A percentile compares a stretch with the other conserved stretches of the same genome.
Evolutionary conservation across 441 rosid species (phyloP).

Genomic region (Theobroma grandiflorum): DNA sequence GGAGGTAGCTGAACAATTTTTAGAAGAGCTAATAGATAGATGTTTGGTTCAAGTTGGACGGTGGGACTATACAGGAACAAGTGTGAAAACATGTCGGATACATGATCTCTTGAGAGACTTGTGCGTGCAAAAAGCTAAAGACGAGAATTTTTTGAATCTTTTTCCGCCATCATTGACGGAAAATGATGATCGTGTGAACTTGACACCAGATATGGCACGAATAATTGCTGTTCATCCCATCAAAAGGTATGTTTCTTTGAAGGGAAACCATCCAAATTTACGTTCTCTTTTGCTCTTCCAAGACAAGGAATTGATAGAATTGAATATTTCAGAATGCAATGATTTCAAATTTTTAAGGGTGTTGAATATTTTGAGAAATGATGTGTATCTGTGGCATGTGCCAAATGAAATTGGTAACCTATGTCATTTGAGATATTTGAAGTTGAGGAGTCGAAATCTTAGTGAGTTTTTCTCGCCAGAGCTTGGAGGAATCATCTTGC

Average conservation of each 20-base stretch:
- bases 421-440: neutral
- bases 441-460: too few relatives aligned
- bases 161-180: neutral
- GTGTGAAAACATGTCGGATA: neutral
- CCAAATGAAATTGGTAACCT: neutral
- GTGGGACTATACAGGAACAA: neutral
- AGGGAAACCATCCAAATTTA: neutral
- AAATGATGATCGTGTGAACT: neutral
- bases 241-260: neutral
- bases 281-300: conserved; percentile 19
- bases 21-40: neutral
- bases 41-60: neutral
- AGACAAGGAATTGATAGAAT: neutral
- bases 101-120: neutral
- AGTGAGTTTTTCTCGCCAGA: too few relatives aligned
- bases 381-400: neutral
- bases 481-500: too few relatives aligned
- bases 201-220: neutral
- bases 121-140: neutral
- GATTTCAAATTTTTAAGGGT: neutral
- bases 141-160: conserved; percentile 19
- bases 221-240: conserved; percentile 24
- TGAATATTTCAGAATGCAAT: neutral
- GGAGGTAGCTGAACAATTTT: neutral
- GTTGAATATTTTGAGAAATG: neutral